Percentiles rank a stretch among this genome's conserved stretches.
phyloP scores from a whole-genome alignment of 1,284 basidiomycete species.

The Earliella scabrosa region DNA sequence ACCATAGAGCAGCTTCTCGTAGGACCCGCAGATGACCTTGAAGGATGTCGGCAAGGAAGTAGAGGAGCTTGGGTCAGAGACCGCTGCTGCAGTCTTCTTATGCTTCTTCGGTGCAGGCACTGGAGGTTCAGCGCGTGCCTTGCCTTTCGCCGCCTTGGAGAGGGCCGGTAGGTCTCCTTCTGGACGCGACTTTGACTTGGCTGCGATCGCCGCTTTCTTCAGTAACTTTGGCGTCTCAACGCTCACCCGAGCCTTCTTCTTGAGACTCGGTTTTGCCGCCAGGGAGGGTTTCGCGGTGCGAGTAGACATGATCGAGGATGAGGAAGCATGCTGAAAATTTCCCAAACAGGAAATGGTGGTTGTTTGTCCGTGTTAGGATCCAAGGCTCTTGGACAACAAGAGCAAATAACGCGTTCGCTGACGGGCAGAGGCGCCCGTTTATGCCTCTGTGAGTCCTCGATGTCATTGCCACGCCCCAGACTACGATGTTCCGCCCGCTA shows the following conservation, averaged over 20 bases:
- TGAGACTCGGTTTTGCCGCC: constrained; percentile 9
- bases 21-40: constrained; percentile 89
- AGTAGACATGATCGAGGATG: constrained; percentile 1
- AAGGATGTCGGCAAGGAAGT: constrained; percentile 58
- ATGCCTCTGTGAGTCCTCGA: neutral
- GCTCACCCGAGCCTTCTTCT: constrained; percentile 18
- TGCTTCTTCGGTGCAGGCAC: constrained; percentile 7
- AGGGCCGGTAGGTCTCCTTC: neutral
- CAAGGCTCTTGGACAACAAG: constrained; percentile 27
- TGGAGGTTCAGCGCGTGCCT: constrained; percentile 20
- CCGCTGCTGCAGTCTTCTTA: neutral
- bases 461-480: constrained; percentile 13
- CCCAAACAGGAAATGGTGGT: constrained; percentile 21
- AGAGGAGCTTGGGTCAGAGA: constrained; percentile 21
- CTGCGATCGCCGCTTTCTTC: constrained; percentile 2
- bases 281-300: constrained; percentile 14
- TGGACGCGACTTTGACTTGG: neutral
- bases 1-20: constrained; percentile 96
- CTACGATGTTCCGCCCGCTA: constrained; percentile 34
- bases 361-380: constrained; percentile 32
- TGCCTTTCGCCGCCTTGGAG: constrained; percentile 25
- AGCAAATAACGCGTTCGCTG: constrained; percentile 22
- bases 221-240: constrained; percentile 1
- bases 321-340: constrained; percentile 16
- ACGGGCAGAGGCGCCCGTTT: neutral